Percentiles rank a stretch among this genome's conserved stretches.
phyloP scores from a whole-genome alignment of 192 early-diverging fungal species.

The Dissophora ornata region DNA sequence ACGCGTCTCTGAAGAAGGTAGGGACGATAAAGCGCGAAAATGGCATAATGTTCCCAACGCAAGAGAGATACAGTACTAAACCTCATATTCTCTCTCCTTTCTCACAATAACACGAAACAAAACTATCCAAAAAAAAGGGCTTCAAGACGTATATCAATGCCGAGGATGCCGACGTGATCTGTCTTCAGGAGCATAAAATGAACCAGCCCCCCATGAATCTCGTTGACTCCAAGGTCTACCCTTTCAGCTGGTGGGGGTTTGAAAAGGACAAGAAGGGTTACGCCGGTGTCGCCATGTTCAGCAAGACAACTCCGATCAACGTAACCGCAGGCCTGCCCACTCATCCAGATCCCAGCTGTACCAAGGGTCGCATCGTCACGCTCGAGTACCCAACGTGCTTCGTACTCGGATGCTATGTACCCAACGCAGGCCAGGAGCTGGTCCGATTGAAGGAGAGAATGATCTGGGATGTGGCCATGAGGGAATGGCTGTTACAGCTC shows the following conservation, averaged over 20 bases:
- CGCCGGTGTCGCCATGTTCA: constrained; percentile 80
- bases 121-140: no score
- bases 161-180: constrained; percentile 85
- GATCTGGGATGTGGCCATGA: constrained; percentile 73
- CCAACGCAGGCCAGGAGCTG: constrained; percentile 82
- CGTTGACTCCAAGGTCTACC: constrained; percentile 71
- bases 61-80: no score
- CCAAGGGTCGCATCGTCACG: constrained; percentile 76
- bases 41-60: no score
- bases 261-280: constrained; percentile 80
- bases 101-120: no score
- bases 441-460: constrained; percentile 73
- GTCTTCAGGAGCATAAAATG: constrained; percentile 88
- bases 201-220: constrained; percentile 72
- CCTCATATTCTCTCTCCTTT: no score
- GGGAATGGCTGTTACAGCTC: constrained; percentile 72
- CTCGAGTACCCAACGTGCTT: constrained; percentile 74
- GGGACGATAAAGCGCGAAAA: no score
- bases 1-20: constrained; percentile 81
- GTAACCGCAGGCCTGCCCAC: constrained; percentile 71
- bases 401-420: constrained; percentile 80
- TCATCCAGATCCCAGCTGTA: constrained; percentile 55
- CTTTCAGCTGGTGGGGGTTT: constrained; percentile 76
- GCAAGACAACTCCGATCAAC: constrained; percentile 77
- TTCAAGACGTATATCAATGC: constrained; percentile 78